Conservation (phyloP, 805 yeast genomes). For the Candida gorgasii region DNA sequence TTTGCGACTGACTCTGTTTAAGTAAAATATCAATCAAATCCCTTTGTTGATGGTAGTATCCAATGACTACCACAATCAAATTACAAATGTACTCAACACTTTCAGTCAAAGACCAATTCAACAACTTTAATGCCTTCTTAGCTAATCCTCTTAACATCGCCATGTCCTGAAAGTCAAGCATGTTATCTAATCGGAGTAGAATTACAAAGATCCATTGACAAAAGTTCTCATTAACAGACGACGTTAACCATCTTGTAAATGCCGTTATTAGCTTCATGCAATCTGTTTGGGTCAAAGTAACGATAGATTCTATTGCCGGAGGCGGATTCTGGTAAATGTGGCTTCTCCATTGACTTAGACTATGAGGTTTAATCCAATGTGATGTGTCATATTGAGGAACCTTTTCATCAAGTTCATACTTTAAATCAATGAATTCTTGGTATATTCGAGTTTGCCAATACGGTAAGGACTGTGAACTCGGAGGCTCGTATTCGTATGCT, state of each 20-base stretch:
- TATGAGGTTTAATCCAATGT: conserved; percentile 19
- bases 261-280: conserved; percentile 37
- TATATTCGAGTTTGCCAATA: conserved; percentile 7
- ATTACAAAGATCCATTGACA: conserved; percentile 39
- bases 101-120: conserved; percentile 8
- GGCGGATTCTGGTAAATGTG: conserved; percentile 29
- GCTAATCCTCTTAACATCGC: conserved; percentile 39
- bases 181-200: conserved; percentile 35
- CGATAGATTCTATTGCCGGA: conserved; percentile 25
- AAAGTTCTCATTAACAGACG: conserved; percentile 24
- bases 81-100: conserved; percentile 26
- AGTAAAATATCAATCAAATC: conserved; percentile 1
- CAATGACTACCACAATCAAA: conserved; percentile 22
- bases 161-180: conserved; percentile 33
- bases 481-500: neutral
- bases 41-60: conserved; percentile 25
- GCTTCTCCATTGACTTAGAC: conserved; percentile 34
- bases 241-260: conserved; percentile 40
- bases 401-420: neutral
- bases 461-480: neutral
- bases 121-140: conserved; percentile 36
- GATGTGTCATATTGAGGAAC: neutral
- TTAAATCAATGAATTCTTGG: neutral
- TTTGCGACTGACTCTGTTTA: neutral
- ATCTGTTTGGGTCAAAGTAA: conserved; percentile 19